These are phyloP conservation scores for Saccharomycopsis javanensis DNA, from an alignment of 805 yeast genomes.

Conservation along the genomic window DNA sequence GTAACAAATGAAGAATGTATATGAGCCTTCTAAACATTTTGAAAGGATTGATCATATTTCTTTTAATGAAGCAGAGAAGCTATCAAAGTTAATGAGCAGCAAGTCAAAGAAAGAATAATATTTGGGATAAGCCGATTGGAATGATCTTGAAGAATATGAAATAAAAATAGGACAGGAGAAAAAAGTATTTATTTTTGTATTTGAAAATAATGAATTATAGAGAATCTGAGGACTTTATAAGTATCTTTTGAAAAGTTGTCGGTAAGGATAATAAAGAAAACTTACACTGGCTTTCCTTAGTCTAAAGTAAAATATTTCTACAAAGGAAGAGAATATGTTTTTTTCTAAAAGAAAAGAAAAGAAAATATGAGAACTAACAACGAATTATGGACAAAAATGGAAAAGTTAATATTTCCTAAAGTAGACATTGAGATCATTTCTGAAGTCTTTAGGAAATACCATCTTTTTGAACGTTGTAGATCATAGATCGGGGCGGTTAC, in stretches of 20 bases:
- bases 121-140: too few species aligned
- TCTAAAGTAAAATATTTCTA: too few species aligned
- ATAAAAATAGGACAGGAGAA: too few species aligned
- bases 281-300: too few species aligned
- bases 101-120: neutral
- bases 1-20: neutral
- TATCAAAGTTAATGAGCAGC: neutral
- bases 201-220: too few species aligned
- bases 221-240: neutral
- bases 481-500: too few species aligned
- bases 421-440: neutral
- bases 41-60: neutral
- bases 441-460: neutral
- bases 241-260: neutral
- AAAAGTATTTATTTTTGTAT: too few species aligned
- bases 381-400: neutral
- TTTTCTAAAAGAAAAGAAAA: too few species aligned
- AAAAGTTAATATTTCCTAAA: neutral
- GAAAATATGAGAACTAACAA: neutral
- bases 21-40: neutral
- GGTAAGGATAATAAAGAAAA: neutral
- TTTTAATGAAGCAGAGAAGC: neutral
- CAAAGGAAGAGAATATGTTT: too few species aligned
- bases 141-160: too few species aligned
- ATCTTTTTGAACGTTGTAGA: too few species aligned